Percentiles rank a stretch among this genome's conserved stretches.
Evolutionary conservation across 1,284 basidiomycete species (phyloP).

Genomic region (Sanghuangporus weigelae): DNA sequence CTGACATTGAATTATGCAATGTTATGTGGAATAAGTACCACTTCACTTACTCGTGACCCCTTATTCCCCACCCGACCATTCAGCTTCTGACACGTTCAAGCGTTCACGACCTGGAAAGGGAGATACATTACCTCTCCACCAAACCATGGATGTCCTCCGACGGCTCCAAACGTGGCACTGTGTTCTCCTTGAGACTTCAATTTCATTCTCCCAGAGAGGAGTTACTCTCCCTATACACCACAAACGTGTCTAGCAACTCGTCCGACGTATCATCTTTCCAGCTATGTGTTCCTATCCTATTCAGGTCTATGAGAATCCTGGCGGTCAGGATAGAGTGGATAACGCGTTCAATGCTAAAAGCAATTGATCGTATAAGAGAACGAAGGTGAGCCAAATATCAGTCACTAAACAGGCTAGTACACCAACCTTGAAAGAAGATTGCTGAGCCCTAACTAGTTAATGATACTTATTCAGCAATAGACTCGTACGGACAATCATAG

Average conservation of each 20-base stretch:
- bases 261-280: neutral
- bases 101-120: too few species aligned
- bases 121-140: too few species aligned
- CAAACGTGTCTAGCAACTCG: neutral
- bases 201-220: neutral
- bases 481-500: neutral
- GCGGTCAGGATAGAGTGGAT: slow-evolving; percentile 6
- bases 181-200: neutral
- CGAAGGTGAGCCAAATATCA: neutral
- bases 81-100: too few species aligned
- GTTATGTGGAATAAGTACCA: too few species aligned
- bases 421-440: neutral
- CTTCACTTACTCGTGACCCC: too few species aligned
- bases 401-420: neutral
- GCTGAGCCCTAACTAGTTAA: neutral
- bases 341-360: slow-evolving; percentile 4
- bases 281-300: neutral
- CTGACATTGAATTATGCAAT: too few species aligned
- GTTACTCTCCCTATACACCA: neutral
- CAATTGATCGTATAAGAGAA: neutral
- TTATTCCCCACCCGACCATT: too few species aligned
- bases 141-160: too few species aligned
- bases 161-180: too few species aligned
- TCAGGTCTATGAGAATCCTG: neutral
- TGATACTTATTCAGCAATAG: neutral